These are phyloP conservation scores for Tubosaeta brunneosetosa DNA, from an alignment of 768 basidiomycete species.

Conservation along the genomic window DNA sequence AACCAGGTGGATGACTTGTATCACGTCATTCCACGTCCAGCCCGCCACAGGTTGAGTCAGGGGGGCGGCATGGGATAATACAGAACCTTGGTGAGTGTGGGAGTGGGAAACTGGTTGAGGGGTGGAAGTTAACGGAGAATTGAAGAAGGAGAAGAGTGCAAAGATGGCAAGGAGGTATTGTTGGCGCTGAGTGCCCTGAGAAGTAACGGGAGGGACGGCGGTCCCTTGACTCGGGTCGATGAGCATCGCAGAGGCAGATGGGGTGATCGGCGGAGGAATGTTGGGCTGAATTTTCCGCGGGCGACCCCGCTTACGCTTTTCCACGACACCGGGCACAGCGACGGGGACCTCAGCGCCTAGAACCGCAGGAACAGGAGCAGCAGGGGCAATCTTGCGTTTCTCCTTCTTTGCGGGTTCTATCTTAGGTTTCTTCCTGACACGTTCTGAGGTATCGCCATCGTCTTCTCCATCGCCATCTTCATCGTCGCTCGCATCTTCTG, in stretches of 20 bases:
- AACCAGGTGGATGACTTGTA: constrained; percentile 63
- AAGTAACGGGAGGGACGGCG: constrained; percentile 5
- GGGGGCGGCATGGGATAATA: constrained; percentile 40
- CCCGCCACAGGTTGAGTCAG: constrained; percentile 8
- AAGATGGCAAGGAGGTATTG: constrained; percentile 82
- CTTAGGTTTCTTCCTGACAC: constrained; percentile 63
- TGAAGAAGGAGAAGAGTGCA: constrained; percentile 83
- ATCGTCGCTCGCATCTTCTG: constrained; percentile 41
- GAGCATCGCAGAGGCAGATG: constrained; percentile 19
- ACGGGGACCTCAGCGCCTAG: constrained; percentile 24
- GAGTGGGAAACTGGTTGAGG: constrained; percentile 26
- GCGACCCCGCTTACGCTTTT: constrained; percentile 81
- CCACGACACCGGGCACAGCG: constrained; percentile 37
- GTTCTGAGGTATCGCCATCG: constrained; percentile 38
- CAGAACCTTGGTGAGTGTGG: constrained; percentile 58
- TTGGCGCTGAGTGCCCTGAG: constrained; percentile 26
- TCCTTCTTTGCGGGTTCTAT: constrained; percentile 44
- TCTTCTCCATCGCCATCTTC: constrained; percentile 39
- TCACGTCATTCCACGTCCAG: constrained; percentile 48
- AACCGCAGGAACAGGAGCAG: constrained; percentile 18
- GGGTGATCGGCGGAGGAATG: constrained; percentile 32
- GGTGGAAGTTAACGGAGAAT: constrained; percentile 57
- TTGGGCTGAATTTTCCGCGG: constrained; percentile 67
- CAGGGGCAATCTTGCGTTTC: constrained; percentile 31
- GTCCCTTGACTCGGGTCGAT: constrained; percentile 15